Conservation (phyloP, 1,284 basidiomycete genomes). For the Ustilago esculenta region DNA sequence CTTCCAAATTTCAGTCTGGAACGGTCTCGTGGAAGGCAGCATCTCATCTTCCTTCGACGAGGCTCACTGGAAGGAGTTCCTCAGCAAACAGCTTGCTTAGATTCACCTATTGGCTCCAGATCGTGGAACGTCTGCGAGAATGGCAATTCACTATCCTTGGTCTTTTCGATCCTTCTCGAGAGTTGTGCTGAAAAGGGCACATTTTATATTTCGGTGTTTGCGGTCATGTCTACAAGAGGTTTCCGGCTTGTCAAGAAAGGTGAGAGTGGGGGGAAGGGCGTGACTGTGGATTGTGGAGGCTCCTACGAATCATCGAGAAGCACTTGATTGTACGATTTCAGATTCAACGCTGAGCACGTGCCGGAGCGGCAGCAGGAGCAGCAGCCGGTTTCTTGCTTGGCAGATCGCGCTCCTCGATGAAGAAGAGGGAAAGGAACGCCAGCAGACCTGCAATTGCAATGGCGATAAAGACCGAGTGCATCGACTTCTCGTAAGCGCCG, state of each 20-base stretch:
- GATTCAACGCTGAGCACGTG: constrained; percentile 19
- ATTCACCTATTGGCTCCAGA: too few species aligned
- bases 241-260: too few species aligned
- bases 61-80: constrained; percentile 84
- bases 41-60: constrained; percentile 85
- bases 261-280: too few species aligned
- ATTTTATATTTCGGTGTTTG: too few species aligned
- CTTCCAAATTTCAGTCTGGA: constrained; percentile 33
- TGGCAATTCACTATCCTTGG: too few species aligned
- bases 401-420: constrained; percentile 65
- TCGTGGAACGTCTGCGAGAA: too few species aligned
- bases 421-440: constrained; percentile 64
- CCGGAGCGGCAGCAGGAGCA: constrained; percentile 26
- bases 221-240: too few species aligned
- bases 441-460: constrained; percentile 61
- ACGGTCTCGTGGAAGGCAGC: constrained; percentile 79
- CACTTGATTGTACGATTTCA: background rate
- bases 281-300: too few species aligned
- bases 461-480: constrained; percentile 67
- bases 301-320: background rate
- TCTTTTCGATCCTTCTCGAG: too few species aligned
- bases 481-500: constrained; percentile 65
- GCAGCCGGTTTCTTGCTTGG: constrained; percentile 59
- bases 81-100: constrained; percentile 74
- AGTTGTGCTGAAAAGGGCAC: too few species aligned